phyloP scores from a whole-genome alignment of 2,329 filamentous ascomycete genomes.

The Trichocomaceae sp. region DNA sequence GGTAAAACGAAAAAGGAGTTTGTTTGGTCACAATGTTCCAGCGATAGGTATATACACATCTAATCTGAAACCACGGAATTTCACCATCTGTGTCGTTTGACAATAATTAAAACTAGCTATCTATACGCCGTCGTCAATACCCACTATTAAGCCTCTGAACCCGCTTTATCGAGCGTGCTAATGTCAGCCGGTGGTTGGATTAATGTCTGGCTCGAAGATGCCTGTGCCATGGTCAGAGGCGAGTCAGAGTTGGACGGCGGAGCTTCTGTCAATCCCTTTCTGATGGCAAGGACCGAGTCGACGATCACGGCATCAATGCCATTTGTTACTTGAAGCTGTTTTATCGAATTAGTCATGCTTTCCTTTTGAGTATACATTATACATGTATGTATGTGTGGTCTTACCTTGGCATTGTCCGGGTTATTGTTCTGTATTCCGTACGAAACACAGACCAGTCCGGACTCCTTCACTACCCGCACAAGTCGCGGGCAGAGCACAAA shows the following conservation, averaged over 20 bases:
- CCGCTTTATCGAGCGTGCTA: conserved; percentile 7
- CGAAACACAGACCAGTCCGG: conserved; percentile 85
- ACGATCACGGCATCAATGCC: conserved; percentile 98
- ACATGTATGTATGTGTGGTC: no score
- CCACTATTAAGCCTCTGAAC: not conserved
- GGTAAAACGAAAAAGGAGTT: not conserved
- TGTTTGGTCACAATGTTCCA: not conserved
- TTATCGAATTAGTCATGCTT: conserved; percentile 2
- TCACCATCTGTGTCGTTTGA: not conserved
- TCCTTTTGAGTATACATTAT: no score
- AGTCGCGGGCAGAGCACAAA: conserved; percentile 82
- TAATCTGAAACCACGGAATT: not conserved
- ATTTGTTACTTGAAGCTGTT: conserved; percentile 77
- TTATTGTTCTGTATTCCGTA: conserved; percentile 93
- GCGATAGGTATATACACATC: not conserved
- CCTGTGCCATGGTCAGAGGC: conserved; percentile 13
- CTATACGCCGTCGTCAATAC: not conserved
- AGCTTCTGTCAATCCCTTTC: conserved; percentile 68
- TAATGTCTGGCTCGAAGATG: conserved; percentile 7
- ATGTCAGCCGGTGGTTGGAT: conserved; percentile 8
- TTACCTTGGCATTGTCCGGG: conserved; percentile 73
- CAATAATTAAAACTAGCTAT: not conserved
- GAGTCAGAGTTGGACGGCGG: conserved; percentile 17
- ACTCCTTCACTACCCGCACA: conserved; percentile 89
- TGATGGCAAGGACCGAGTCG: conserved; percentile 85